A percentile compares a stretch with the other conserved stretches of the same genome.
Evolutionary conservation across 768 basidiomycete species (phyloP).

Genomic region (Tephrocybe sp.): DNA sequence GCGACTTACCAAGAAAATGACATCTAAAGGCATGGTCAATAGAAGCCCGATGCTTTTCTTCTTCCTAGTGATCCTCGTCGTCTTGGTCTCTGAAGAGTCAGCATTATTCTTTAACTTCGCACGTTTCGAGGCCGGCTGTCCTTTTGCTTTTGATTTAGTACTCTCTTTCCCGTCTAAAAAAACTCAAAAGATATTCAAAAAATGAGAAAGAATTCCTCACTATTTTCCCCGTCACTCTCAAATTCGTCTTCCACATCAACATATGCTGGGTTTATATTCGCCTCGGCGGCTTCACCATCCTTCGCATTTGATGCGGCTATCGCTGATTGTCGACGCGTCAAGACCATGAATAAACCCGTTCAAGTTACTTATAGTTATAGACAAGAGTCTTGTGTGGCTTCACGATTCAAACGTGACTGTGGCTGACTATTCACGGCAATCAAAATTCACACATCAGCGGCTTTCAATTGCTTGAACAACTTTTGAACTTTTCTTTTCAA

Average conservation of each 20-base stretch:
- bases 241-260: not conserved
- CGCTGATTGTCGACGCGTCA: not conserved
- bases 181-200: not conserved
- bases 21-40: slow-evolving; percentile 27
- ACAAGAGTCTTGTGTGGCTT: too few relatives aligned
- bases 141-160: not conserved
- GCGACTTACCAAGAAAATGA: slow-evolving; percentile 22
- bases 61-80: not conserved
- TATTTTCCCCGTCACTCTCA: slow-evolving; percentile 1
- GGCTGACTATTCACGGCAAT: too few relatives aligned
- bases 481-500: too few relatives aligned
- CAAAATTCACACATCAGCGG: too few relatives aligned
- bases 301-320: not conserved
- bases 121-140: slow-evolving; percentile 1
- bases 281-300: not conserved
- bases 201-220: not conserved
- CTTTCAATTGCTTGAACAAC: too few relatives aligned
- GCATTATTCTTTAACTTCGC: not conserved
- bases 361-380: not conserved
- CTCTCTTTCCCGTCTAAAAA: not conserved
- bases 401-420: not conserved
- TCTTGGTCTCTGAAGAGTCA: not conserved
- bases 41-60: slow-evolving; percentile 12
- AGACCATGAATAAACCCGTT: not conserved
- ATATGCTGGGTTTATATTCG: not conserved